Evolutionary conservation across 2,329 filamentous ascomycete species (phyloP), one percentile per base, ranked within the genome.

Genomic region (Neofusicoccum umdonicola): DNA sequence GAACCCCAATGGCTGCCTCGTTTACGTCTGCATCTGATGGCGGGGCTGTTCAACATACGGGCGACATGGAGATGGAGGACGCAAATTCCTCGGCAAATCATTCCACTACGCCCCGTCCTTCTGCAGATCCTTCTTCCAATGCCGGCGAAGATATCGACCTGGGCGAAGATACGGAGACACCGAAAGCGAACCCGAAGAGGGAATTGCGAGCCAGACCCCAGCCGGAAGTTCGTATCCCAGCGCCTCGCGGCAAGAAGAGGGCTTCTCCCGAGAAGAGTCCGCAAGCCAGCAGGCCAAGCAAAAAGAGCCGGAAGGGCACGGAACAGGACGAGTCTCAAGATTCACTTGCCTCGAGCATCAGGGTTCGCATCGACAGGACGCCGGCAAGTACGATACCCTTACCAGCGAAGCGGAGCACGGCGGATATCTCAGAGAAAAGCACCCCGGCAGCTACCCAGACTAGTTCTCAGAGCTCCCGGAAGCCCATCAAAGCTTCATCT

Each of bases 161-260:
- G 13, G 64, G 63, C 41, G 44, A 50, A 41, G 51, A 67, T 12
- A 66, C 69, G 63, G 65, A 66, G 57, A 58, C 58, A 8, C 22
- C 51, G 65, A 31, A 65, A 67, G n/a, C 8, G 31, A 35, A 50
- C 12, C 34, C 17, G 11, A 62, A 41, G 15, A 45, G 44, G 2
- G 8, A 17, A 19, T n/a, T 19, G 5, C 44, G 42, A n/a, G 11
- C 8, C 17, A 35, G 27, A 11, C 42, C 15, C 12, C 42, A 50
- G 31, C 44, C 57, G 4, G 13, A 51, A 15, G 60, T 62, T 5
- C 37, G 48, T 3, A 62, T 62, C 19, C 47, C 60, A 7, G 34
- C 39, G 4, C 15, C 60, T 11, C 27, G 41, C 22, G 7, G 17
- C 12, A 56, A 63, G 42, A 63, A 63, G 19, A 63, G 62, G 15